Percentiles rank a stretch among this genome's conserved stretches.
These are phyloP conservation scores for Linaria vulgaris DNA, from an alignment of 257 asterid species.

Conservation along the genomic window DNA sequence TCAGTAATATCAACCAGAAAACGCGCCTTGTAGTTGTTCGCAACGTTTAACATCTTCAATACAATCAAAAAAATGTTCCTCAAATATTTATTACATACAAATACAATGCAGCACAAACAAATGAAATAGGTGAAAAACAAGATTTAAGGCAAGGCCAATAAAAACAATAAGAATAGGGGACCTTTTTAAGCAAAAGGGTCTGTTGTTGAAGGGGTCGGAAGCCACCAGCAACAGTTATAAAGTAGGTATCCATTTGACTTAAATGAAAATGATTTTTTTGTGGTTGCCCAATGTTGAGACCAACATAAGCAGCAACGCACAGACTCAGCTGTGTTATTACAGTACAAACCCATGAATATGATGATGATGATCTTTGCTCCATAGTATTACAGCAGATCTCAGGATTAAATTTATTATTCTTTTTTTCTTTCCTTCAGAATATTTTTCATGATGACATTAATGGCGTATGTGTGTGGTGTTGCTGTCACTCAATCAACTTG, in stretches of 20 bases:
- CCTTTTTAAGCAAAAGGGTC: conserved; percentile 58
- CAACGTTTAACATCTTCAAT: conserved; percentile 56
- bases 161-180: conserved; percentile 1
- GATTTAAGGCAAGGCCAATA: not conserved
- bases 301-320: conserved; percentile 47
- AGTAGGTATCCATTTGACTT: conserved; percentile 31
- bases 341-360: conserved; percentile 67
- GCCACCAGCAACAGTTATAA: conserved; percentile 54
- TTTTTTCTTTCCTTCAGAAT: no score
- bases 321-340: conserved; percentile 51
- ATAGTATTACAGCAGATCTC: not conserved
- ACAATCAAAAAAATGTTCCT: conserved; percentile 33
- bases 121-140: not conserved
- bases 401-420: no score
- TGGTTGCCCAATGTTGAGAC: conserved; percentile 43
- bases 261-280: conserved; percentile 28
- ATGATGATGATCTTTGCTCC: conserved; percentile 50
- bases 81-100: not conserved
- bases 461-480: no score
- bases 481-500: no score
- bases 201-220: conserved; percentile 46
- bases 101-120: not conserved
- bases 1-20: conserved; percentile 51
- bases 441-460: no score
- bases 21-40: conserved; percentile 39